phyloP scores from a whole-genome alignment of 306 rosid genomes.

The Trifolium fragiferum region DNA sequence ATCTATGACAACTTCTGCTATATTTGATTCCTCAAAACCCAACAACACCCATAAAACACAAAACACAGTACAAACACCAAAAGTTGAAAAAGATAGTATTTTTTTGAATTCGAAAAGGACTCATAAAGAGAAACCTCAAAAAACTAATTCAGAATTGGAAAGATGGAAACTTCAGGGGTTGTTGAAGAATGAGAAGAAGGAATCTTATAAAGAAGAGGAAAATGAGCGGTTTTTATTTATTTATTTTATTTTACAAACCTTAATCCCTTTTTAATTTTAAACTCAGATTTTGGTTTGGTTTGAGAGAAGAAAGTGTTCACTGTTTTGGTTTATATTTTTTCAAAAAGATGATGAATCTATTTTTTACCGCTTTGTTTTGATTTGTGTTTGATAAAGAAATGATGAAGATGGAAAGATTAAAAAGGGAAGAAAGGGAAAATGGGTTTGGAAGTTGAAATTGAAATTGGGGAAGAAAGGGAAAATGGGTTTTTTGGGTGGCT shows the following conservation, averaged over 20 bases:
- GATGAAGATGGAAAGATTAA: no score
- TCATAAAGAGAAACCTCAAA: conserved; percentile 46
- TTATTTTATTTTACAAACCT: no score
- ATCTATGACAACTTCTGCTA: conserved; percentile 60
- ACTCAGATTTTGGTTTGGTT: no score
- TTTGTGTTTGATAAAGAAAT: no score
- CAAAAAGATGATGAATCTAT: no score
- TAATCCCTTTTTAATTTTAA: no score
- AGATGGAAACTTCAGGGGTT: conserved; percentile 49
- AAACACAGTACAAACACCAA: neutral
- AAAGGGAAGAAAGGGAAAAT: no score
- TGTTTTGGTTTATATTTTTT: no score
- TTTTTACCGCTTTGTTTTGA: no score
- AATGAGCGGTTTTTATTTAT: no score
- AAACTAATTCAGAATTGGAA: conserved; percentile 44
- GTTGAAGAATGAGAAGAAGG: conserved; percentile 48
- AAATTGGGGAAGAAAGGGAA: conserved; percentile 62
- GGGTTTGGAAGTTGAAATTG: conserved; percentile 29
- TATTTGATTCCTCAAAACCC: conserved; percentile 55
- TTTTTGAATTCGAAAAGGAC: conserved; percentile 31
- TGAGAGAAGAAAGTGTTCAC: no score
- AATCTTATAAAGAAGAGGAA: neutral
- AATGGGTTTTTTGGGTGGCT: conserved; percentile 35
- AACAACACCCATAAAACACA: no score
- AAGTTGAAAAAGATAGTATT: conserved; percentile 32